These are phyloP conservation scores for Sporothrix dimorphospora DNA, from an alignment of 2,329 filamentous ascomycete species.

Conservation along the genomic window DNA sequence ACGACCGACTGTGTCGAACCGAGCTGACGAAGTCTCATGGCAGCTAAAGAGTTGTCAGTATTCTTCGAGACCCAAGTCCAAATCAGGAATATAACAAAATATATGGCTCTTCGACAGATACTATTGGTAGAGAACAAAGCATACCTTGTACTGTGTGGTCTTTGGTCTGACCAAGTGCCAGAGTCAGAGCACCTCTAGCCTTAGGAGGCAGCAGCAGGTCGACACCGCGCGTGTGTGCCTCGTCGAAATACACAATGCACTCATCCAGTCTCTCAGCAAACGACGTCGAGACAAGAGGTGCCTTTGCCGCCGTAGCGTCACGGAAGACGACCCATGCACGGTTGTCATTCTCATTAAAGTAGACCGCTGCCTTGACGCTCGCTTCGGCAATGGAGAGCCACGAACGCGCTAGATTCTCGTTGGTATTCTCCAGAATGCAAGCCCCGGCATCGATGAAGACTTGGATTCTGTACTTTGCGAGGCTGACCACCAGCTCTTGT, in stretches of 20 bases:
- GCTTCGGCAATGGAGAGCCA: conserved; percentile 14
- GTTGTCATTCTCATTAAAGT: conserved; percentile 39
- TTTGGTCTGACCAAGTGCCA: conserved; percentile 61
- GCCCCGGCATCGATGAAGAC: conserved; percentile 68
- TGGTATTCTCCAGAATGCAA: conserved; percentile 54
- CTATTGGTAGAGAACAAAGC: not conserved
- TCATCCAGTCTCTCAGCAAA: conserved; percentile 56
- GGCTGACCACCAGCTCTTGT: conserved; percentile 46
- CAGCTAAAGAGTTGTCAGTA: conserved; percentile 47
- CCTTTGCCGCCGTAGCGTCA: conserved; percentile 25
- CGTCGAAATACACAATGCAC: conserved; percentile 63
- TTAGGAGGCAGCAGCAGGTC: conserved; percentile 58
- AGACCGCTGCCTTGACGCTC: conserved; percentile 36
- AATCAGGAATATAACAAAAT: conserved; percentile 26
- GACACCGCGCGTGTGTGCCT: conserved; percentile 63
- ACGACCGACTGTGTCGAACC: conserved; percentile 57
- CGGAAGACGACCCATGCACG: conserved; percentile 29
- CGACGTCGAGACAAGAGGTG: conserved; percentile 56
- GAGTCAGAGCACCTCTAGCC: conserved; percentile 57
- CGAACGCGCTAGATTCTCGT: conserved; percentile 1
- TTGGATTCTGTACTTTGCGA: conserved; percentile 47
- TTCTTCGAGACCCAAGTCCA: not conserved
- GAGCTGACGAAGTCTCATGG: conserved; percentile 67
- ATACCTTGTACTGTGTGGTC: conserved; percentile 64
- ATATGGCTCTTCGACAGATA: too few relatives aligned